Percentiles rank a stretch among this genome's conserved stretches.
Evolutionary conservation across 768 basidiomycete genomes (phyloP).

Genomic region (Tylopilus vinaceipallidus): DNA sequence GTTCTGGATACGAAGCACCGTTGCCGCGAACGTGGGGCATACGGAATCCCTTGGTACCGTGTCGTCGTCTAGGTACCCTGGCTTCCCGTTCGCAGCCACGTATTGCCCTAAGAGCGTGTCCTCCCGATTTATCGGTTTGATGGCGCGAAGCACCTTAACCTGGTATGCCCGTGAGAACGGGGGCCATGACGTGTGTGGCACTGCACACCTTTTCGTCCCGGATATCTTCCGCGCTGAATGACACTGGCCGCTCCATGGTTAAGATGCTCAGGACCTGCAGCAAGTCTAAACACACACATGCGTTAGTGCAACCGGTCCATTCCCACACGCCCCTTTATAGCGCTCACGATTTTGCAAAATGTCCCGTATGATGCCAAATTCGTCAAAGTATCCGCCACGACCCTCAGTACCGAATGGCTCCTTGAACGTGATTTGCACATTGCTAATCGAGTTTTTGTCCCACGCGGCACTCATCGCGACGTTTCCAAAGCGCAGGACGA

Average conservation of each 20-base stretch:
- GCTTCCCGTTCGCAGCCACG: constrained; percentile 82
- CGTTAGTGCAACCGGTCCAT: constrained; percentile 12
- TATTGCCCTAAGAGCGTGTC: constrained; percentile 96
- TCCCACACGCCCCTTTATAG: constrained; percentile 5
- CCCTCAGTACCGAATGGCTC: constrained; percentile 99
- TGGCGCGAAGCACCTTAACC: constrained; percentile 95
- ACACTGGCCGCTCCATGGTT: constrained; percentile 98
- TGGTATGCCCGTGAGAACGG: constrained; percentile 33
- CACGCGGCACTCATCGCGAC: constrained; percentile 83
- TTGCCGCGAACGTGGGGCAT: constrained; percentile 94
- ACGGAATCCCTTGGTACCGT: constrained; percentile 90
- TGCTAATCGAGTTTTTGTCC: constrained; percentile 96
- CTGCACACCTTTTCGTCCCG: constrained; percentile 90
- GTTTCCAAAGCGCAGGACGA: constrained; percentile 95
- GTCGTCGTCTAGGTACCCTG: constrained; percentile 98
- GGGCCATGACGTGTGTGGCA: neutral
- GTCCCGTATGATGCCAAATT: constrained; percentile 99
- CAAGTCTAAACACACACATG: constrained; percentile 57
- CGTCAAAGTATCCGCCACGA: constrained; percentile 99
- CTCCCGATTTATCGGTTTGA: constrained; percentile 71
- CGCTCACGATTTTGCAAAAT: constrained; percentile 95
- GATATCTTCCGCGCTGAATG: constrained; percentile 95
- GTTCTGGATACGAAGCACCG: constrained; percentile 89
- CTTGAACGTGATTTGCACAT: constrained; percentile 99
- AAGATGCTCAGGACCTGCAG: constrained; percentile 92